These are phyloP conservation scores for Cryphonectria carpinicola DNA, from an alignment of 2,329 filamentous ascomycete species.

Conservation along the genomic window DNA sequence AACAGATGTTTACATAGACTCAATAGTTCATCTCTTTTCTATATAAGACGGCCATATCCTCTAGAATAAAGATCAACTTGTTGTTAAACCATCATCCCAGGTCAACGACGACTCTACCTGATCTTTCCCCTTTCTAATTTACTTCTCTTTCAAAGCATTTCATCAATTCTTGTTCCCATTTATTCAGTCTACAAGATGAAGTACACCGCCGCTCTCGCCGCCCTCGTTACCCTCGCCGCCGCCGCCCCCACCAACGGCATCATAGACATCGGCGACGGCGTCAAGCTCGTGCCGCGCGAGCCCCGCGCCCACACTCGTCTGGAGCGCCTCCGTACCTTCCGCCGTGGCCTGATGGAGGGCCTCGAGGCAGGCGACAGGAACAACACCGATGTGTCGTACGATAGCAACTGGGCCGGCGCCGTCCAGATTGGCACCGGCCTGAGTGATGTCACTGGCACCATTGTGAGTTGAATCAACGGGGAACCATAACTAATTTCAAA, in stretches of 20 bases:
- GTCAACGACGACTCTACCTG: not conserved
- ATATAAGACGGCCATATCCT: not conserved
- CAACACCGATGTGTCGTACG: slow-evolving; percentile 52
- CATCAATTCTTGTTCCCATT: too few species aligned
- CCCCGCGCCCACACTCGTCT: slow-evolving; percentile 38
- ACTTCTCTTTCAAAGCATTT: not conserved
- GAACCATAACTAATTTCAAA: too few species aligned
- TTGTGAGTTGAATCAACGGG: slow-evolving; percentile 34
- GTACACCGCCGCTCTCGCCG: slow-evolving; percentile 44
- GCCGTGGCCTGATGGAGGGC: slow-evolving; percentile 36
- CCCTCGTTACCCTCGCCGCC: slow-evolving; percentile 43
- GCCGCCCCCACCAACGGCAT: slow-evolving; percentile 41
- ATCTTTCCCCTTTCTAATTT: not conserved
- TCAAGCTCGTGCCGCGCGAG: slow-evolving; percentile 45
- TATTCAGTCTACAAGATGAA: slow-evolving; percentile 49
- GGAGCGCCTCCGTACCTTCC: slow-evolving; percentile 36
- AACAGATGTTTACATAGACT: not conserved
- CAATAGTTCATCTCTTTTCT: not conserved
- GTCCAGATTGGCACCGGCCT: slow-evolving; percentile 56
- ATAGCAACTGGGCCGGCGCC: slow-evolving; percentile 63
- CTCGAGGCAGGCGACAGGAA: slow-evolving; percentile 38
- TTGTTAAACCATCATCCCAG: not conserved
- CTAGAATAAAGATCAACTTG: not conserved
- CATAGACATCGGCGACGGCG: slow-evolving; percentile 49
- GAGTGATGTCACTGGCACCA: slow-evolving; percentile 56